Evolutionary conservation across 148 eudicot species (phyloP), one percentile per base, ranked within the genome.

Genomic region (Salicornia ramosissima): DNA sequence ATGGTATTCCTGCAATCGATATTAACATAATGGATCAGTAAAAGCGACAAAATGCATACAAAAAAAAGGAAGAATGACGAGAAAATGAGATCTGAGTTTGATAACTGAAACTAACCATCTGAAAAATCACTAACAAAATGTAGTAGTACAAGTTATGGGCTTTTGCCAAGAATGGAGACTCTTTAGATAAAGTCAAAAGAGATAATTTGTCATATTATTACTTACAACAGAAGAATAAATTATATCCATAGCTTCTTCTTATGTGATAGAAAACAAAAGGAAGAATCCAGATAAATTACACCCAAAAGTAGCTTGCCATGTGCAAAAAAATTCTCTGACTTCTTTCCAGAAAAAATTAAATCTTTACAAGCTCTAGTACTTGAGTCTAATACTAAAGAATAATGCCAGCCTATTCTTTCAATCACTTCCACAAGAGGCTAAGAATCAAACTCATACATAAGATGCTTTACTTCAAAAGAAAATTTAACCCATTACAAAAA

Each of bases 1-100:
- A 64, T 78, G 83, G 80, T 91, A 92, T 75, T 95, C 97, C 99
- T 95, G 96, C 57, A 71, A 60, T 63, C 57, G 49, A 56, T 69
- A 9, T 43, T 28, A 67, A 56, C 52, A n/a, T 18, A 58, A 51
- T 24, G 26, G 6, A 66, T 65, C 63, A 76, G 0, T 26, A 22
- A 34, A 53, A 43, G 24, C 59, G 25, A 59, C 10, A 71, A 29
- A 14, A 9, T n/a, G 29, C 46, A 42, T 28, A 40, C 19, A 39
- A 24, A 60, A 25, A 18, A 34, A 29, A 19, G 70, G 62, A 61
- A 56, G 31, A 58, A 52, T 5, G 24, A 77, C 6, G 8, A 68
- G 12, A 42, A 29, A 58, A 4, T 30, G 28, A 33, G 11, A 3
- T 31, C 34, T 26, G 6, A 59, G 1, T 42, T 31, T 14, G 30